Conservation (phyloP, 257 asterid genomes). For the Verbena officinalis region DNA sequence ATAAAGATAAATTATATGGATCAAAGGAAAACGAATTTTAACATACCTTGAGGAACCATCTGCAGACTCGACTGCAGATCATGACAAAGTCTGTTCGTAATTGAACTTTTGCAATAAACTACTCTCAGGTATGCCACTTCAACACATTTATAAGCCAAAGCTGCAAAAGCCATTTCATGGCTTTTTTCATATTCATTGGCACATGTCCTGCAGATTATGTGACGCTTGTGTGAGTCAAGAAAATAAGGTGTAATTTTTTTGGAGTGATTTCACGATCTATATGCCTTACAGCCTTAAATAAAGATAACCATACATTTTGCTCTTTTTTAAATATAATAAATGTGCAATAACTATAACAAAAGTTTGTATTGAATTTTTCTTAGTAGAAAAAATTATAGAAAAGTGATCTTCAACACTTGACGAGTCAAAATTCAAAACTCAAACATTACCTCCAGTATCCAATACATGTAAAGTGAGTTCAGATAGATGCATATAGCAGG, state of each 20-base stretch:
- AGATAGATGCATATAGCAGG: neutral
- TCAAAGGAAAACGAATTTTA: neutral
- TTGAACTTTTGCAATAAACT: slow-evolving; percentile 68
- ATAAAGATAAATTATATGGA: slow-evolving; percentile 1
- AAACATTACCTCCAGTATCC: slow-evolving; percentile 14
- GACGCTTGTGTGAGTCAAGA: slow-evolving; percentile 32
- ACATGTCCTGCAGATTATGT: slow-evolving; percentile 63
- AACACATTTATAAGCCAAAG: slow-evolving; percentile 88
- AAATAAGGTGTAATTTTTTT: slow-evolving; percentile 2
- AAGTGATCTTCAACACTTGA: neutral
- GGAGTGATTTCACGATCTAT: too few species aligned
- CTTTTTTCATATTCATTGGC: slow-evolving; percentile 72
- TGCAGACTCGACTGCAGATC: slow-evolving; percentile 73
- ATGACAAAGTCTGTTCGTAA: slow-evolving; percentile 48
- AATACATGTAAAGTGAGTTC: neutral
- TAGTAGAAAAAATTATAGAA: too few species aligned
- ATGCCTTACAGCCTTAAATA: too few species aligned
- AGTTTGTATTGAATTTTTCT: too few species aligned
- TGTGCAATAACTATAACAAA: too few species aligned
- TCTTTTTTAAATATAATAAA: too few species aligned
- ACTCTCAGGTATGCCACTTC: slow-evolving; percentile 87
- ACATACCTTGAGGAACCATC: slow-evolving; percentile 73
- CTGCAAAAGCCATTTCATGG: slow-evolving; percentile 79
- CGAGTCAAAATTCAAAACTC: neutral
- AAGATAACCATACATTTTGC: too few species aligned